These are phyloP conservation scores for Zasmidium cellare DNA, from an alignment of 2,329 filamentous ascomycete genomes.

Conservation along the genomic window DNA sequence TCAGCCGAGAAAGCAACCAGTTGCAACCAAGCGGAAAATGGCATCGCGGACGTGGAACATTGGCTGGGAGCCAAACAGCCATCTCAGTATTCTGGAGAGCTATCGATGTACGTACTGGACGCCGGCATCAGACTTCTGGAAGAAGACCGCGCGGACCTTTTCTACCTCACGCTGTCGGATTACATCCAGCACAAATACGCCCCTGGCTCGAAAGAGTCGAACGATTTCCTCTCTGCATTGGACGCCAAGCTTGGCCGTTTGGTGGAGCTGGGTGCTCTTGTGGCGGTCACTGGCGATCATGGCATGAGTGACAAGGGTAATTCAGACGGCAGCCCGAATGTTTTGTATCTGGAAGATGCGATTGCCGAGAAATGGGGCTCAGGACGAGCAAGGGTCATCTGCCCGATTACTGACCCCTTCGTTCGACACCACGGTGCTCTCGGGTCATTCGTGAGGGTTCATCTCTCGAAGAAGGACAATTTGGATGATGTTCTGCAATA, in stretches of 20 bases:
- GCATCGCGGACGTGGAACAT: constrained; percentile 37
- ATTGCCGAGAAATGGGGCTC: constrained; percentile 36
- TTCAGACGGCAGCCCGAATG: constrained; percentile 37
- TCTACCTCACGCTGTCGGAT: constrained; percentile 48
- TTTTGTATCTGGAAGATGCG: constrained; percentile 43
- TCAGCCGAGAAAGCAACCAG: constrained; percentile 38
- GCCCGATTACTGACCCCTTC: constrained; percentile 48
- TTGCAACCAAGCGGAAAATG: constrained; percentile 37
- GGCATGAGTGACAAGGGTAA: constrained; percentile 46
- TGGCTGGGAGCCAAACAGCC: constrained; percentile 42
- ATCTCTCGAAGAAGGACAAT: constrained; percentile 31
- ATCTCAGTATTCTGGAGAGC: constrained; percentile 45
- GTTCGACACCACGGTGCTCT: constrained; percentile 47
- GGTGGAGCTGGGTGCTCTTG: constrained; percentile 36
- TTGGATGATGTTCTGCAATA: constrained; percentile 34
- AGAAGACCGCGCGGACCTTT: constrained; percentile 41
- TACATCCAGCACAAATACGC: constrained; percentile 48
- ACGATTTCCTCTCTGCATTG: constrained; percentile 39
- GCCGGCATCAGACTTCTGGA: constrained; percentile 45
- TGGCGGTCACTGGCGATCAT: constrained; percentile 46
- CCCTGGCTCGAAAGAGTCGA: constrained; percentile 38
- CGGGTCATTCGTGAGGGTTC: constrained; percentile 44
- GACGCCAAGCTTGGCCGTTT: constrained; percentile 38
- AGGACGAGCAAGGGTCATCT: constrained; percentile 41
- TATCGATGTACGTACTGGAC: constrained; percentile 47